A percentile compares a stretch with the other conserved stretches of the same genome.
Conservation (phyloP, 768 basidiomycete species). For the Lepiota venenata region DNA sequence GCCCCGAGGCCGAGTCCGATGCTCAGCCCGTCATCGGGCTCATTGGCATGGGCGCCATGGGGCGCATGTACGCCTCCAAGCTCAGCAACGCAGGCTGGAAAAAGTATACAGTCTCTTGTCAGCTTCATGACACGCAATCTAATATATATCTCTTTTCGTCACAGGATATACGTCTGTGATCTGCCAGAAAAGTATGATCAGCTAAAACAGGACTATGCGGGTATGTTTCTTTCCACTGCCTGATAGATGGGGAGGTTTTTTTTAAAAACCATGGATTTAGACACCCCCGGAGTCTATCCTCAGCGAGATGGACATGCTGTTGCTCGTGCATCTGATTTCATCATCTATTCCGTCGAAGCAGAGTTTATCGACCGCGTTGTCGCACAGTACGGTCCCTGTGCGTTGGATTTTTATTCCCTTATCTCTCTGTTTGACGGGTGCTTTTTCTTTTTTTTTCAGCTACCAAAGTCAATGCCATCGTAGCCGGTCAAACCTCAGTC, state of each 20-base stretch:
- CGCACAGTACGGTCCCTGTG: slow-evolving; percentile 87
- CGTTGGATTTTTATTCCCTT: too few species aligned
- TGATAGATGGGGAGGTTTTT: too few species aligned
- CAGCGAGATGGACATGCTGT: slow-evolving; percentile 71
- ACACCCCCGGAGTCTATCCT: slow-evolving; percentile 58
- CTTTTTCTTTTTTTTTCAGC: slow-evolving; percentile 40
- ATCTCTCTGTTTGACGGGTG: not conserved
- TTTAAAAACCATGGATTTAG: slow-evolving; percentile 38
- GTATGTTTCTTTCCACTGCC: slow-evolving; percentile 30
- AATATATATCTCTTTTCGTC: too few species aligned
- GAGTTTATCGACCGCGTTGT: slow-evolving; percentile 85
- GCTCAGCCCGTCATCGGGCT: slow-evolving; percentile 80
- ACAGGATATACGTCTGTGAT: slow-evolving; percentile 90
- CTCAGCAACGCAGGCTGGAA: slow-evolving; percentile 82
- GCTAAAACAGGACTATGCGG: slow-evolving; percentile 56
- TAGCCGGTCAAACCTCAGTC: slow-evolving; percentile 95
- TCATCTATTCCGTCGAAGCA: slow-evolving; percentile 94
- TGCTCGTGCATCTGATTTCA: slow-evolving; percentile 85
- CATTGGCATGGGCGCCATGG: slow-evolving; percentile 99
- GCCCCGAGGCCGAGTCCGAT: slow-evolving; percentile 28
- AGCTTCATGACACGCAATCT: too few species aligned
- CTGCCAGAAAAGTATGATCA: slow-evolving; percentile 67
- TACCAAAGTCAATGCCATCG: slow-evolving; percentile 88
- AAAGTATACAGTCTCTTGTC: too few species aligned
- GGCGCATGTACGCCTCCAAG: slow-evolving; percentile 84